These are phyloP conservation scores for Inga leiocalycina DNA, from an alignment of 306 rosid species.

Conservation along the genomic window DNA sequence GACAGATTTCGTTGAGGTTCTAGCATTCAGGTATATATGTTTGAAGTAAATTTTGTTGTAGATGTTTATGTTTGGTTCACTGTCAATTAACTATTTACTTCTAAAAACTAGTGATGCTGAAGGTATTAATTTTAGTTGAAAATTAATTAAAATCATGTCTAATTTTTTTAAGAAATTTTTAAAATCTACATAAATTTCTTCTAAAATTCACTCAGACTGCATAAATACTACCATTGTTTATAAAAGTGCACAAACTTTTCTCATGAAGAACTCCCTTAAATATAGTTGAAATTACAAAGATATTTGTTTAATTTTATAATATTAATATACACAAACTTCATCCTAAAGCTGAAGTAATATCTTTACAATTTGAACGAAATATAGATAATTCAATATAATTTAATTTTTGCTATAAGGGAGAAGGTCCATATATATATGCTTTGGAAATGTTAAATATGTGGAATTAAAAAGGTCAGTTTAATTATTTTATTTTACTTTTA, in stretches of 20 bases:
- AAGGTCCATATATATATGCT: too few relatives aligned
- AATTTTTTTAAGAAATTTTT: background rate
- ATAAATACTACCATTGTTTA: background rate
- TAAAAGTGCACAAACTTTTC: background rate
- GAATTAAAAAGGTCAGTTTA: too few relatives aligned
- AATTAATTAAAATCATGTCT: background rate
- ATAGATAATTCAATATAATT: background rate
- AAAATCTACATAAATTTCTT: background rate
- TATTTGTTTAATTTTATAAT: too few relatives aligned
- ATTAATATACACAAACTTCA: background rate
- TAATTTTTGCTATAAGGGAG: background rate
- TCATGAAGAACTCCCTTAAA: background rate
- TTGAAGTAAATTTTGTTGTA: background rate
- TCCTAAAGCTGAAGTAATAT: background rate
- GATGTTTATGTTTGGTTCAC: background rate
- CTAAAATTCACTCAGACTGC: background rate
- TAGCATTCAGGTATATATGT: slow-evolving; percentile 69
- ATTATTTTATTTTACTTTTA: background rate
- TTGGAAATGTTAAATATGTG: too few relatives aligned
- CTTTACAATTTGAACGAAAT: background rate
- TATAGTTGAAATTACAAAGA: too few relatives aligned
- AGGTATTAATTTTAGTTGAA: background rate
- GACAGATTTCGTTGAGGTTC: slow-evolving; percentile 70
- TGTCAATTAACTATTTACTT: background rate
- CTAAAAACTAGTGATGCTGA: background rate